phyloP scores from a whole-genome alignment of 805 yeast species.

The Starmera dryadoides region DNA sequence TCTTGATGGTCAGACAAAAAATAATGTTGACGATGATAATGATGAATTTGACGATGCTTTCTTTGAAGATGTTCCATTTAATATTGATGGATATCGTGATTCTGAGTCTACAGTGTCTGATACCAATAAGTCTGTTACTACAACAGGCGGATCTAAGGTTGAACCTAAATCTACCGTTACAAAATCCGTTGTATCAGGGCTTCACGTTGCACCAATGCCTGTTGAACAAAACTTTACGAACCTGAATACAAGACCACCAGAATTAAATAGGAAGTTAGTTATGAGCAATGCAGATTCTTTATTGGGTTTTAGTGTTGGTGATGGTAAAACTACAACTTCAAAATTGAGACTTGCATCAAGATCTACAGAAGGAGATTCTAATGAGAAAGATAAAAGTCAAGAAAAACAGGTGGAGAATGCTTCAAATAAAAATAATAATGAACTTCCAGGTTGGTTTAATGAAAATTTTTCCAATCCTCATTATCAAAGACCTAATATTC shows the following conservation, averaged over 20 bases:
- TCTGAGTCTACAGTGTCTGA: too few relatives aligned
- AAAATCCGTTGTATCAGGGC: too few relatives aligned
- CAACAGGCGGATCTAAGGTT: too few relatives aligned
- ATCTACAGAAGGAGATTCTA: not conserved
- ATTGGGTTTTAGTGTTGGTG: not conserved
- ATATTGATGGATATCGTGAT: too few relatives aligned
- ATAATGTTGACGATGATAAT: constrained; percentile 19
- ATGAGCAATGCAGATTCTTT: not conserved
- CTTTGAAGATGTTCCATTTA: constrained; percentile 23
- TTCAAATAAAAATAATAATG: not conserved
- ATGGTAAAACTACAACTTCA: too few relatives aligned
- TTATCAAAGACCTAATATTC: not conserved
- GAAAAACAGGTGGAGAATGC: not conserved
- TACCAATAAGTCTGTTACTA: too few relatives aligned
- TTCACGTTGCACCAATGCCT: too few relatives aligned
- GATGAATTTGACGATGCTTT: constrained; percentile 19
- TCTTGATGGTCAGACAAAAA: constrained; percentile 20
- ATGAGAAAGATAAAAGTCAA: not conserved
- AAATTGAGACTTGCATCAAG: not conserved
- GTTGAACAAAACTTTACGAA: too few relatives aligned
- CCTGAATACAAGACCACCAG: not conserved
- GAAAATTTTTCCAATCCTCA: constrained; percentile 3
- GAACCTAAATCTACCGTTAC: too few relatives aligned
- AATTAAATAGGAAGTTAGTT: not conserved
- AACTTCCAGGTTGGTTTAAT: constrained; percentile 24